phyloP scores from a whole-genome alignment of 164 flowering plant genomes.

The Tinospora cordifolia region DNA sequence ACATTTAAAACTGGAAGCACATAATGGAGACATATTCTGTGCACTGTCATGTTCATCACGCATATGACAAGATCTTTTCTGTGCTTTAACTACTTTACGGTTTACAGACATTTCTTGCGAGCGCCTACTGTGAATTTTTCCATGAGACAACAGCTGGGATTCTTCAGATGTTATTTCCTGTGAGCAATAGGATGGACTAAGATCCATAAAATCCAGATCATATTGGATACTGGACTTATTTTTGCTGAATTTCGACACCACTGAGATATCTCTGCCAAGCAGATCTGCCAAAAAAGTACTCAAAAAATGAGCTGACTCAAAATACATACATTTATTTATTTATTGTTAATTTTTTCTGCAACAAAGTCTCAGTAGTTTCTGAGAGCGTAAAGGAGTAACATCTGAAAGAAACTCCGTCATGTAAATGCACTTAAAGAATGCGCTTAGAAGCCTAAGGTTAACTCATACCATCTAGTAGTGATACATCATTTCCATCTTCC shows the following conservation, averaged over 20 bases:
- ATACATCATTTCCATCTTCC: conserved; percentile 14
- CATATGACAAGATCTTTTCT: conserved; percentile 12
- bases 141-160: conserved; percentile 10
- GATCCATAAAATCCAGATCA: conserved; percentile 10
- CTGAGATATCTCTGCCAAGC: conserved; percentile 22
- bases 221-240: conserved; percentile 22
- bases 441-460: background rate
- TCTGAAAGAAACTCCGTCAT: background rate
- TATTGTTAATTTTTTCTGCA: no score
- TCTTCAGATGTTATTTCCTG: conserved; percentile 18
- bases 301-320: background rate
- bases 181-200: conserved; percentile 12
- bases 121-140: conserved; percentile 12
- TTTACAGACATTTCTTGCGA: conserved; percentile 11
- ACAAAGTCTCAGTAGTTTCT: background rate
- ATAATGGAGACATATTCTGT: conserved; percentile 13
- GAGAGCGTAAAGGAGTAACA: background rate
- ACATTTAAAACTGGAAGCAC: conserved; percentile 17
- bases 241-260: conserved; percentile 17
- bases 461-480: conserved; percentile 20
- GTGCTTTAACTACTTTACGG: conserved; percentile 17
- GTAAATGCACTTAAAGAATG: no score
- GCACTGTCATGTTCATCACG: conserved; percentile 17
- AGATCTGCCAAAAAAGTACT: conserved; percentile 13
- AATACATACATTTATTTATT: no score